Evolutionary conservation across 257 asterid genomes (phyloP).

Genomic region (Nyctanthes arbortristis): DNA sequence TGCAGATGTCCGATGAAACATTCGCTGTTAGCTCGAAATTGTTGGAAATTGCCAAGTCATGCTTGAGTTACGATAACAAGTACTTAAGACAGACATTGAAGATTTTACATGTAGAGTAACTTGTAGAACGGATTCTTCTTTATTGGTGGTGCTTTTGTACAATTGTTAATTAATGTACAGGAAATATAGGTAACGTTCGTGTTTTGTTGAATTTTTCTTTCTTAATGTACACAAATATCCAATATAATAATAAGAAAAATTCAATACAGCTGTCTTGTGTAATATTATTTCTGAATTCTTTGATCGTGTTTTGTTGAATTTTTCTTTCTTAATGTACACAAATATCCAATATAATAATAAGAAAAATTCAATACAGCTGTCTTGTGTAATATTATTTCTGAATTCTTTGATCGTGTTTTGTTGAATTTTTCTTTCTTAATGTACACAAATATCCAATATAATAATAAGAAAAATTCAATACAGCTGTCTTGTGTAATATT

Average conservation of each 20-base stretch:
- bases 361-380: background rate
- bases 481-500: background rate
- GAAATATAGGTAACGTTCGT: background rate
- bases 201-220: background rate
- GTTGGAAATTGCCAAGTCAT: conserved; percentile 64
- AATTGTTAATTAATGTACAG: background rate
- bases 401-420: too few species aligned
- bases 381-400: too few species aligned
- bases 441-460: background rate
- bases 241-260: background rate
- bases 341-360: background rate
- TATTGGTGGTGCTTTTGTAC: background rate
- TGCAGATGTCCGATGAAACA: conserved; percentile 45
- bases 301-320: background rate
- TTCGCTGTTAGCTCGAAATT: conserved; percentile 50
- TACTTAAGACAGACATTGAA: conserved; percentile 55
- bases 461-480: background rate
- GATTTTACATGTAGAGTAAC: conserved; percentile 30
- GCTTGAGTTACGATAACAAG: conserved; percentile 49
- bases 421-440: background rate
- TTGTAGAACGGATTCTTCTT: background rate
- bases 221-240: background rate
- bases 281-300: too few species aligned
- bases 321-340: background rate
- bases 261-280: background rate